Percentiles rank a stretch among this genome's conserved stretches.
Conservation (phyloP, 768 basidiomycete genomes). For the Kondoa subrosea region DNA sequence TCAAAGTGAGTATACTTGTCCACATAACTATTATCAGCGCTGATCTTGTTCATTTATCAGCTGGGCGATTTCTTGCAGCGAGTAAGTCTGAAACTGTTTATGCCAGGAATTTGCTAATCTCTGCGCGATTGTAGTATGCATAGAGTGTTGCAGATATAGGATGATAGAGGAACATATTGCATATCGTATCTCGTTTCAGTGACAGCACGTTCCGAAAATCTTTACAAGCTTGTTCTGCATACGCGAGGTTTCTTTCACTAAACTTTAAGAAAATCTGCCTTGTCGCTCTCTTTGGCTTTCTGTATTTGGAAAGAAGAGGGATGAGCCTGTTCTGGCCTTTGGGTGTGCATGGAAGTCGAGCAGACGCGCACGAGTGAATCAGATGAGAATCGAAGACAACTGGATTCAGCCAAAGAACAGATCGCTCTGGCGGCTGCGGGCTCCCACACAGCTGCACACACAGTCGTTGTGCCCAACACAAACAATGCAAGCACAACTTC, state of each 20-base stretch:
- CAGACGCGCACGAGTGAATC: neutral
- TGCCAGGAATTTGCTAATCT: no score
- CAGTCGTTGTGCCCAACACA: neutral
- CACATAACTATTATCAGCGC: neutral
- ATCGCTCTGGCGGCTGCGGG: neutral
- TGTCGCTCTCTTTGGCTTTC: neutral
- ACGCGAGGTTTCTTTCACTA: no score
- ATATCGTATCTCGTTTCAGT: no score
- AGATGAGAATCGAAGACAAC: neutral
- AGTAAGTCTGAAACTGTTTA: no score
- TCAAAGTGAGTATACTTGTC: conserved; percentile 57
- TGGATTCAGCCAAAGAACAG: neutral
- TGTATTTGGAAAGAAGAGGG: no score
- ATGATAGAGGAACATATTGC: no score
- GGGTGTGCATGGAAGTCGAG: neutral
- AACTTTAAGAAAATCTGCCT: no score
- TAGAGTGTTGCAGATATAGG: no score
- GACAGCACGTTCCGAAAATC: no score
- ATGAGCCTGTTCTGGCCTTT: neutral
- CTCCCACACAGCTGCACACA: neutral
- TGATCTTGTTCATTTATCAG: neutral
- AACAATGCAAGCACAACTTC: neutral
- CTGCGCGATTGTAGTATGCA: no score
- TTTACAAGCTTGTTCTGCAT: no score
- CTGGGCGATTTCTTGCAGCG: neutral